Base-by-base conservation (phyloP, 768 basidiomycete genomes). In the Auricularia sp. region DNA sequence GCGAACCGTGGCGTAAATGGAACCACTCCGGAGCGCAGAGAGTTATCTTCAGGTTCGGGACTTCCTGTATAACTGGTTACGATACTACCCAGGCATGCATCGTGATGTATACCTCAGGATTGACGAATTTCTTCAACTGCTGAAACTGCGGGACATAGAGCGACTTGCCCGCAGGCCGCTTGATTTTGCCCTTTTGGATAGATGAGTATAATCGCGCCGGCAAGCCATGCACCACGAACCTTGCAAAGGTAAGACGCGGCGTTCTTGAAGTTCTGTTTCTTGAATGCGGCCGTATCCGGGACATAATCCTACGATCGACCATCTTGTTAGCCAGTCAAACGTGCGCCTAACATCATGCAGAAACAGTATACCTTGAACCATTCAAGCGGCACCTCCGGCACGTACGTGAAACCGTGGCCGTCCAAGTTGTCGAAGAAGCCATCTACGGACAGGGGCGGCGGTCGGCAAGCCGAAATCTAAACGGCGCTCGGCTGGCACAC, bases 11-110 rank as follows among this genome's bases (percentile, higher is more conserved):
- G 33, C 84, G 82, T 35, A 87, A 82, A 71, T 87, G 86, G 72
- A 83, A 86, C 85, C 87, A 88, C 42, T 85, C 84, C 3, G 88
- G 89, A 0, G 87, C 83, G 66, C 84, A 86, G 73, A 89, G 77
- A 14, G 86, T 90, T 65, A 90, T 70, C 73, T 92, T 91, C 73
- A 90, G 81, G 70, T 80, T 78, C 70, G 80, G 80, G 65, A 87
- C 83, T 69, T 89, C 86, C 83, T 85, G 62, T 35, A 29, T 42
- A 29, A 67, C 29, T 29, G 14, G 51, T 34, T 21, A 59, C 8
- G 56, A 14, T 29, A 33, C 29, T 14, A 10, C 7, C 16, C 11
- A 8, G 14, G 24, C 33, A 29, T 33, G 10, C 59, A 29, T 47
- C 59, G 21, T 24, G 11, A 29, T 62, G 68, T 69, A 10, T 67